Evolutionary conservation across 2,329 filamentous ascomycete genomes (phyloP), one percentile per base, ranked within the genome.

Genomic region (Alternaria ethzedia): DNA sequence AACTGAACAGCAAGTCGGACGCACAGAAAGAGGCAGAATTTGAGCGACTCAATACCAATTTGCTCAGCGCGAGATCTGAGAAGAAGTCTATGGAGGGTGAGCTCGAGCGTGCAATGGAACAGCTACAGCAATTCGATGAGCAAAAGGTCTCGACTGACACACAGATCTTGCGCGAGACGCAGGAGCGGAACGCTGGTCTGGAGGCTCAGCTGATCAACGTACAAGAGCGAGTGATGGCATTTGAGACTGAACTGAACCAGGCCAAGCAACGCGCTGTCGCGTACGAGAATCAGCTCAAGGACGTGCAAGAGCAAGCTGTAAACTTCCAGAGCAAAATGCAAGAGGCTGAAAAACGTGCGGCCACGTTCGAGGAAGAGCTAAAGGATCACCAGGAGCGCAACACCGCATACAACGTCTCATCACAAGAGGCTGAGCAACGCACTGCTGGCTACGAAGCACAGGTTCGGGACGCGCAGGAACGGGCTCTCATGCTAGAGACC

Each of bases 1-100:
- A 97, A 75, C 86, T 97, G 61, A 97, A 97, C 81, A 94, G 86
- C 82, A 94, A 94, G 75, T 94, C 93, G 1, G 93, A 97, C 70
- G 84, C 76, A 3, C 78, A 81, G 51, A 79, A 75, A 57, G 79
- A 80, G 55, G 77, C 70, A 25, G 80, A 84, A 54, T 76, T 81
- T 52, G 70, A 74, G 50, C 71, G 75, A 11, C 75, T 84, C 46
- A 82, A 82, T 46, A 79, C 82, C 13, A 80, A 81, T 69, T 75
- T 82, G 17, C 70, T 78, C 21, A 75, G 74, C 52, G 74, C 78
- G 25, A 72, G 75, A 61, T 76, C 75, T 8, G 76, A 76, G 55
- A 78, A 79, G 68, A 74, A 70, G 44, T 68, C 70, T 3, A 77
- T 78, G 70, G 80, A 79, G 58, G 65, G 67, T 13, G 78, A 80